Conservation (phyloP, 495 filamentous ascomycete genomes). For the Penicillium egyptiacum region DNA sequence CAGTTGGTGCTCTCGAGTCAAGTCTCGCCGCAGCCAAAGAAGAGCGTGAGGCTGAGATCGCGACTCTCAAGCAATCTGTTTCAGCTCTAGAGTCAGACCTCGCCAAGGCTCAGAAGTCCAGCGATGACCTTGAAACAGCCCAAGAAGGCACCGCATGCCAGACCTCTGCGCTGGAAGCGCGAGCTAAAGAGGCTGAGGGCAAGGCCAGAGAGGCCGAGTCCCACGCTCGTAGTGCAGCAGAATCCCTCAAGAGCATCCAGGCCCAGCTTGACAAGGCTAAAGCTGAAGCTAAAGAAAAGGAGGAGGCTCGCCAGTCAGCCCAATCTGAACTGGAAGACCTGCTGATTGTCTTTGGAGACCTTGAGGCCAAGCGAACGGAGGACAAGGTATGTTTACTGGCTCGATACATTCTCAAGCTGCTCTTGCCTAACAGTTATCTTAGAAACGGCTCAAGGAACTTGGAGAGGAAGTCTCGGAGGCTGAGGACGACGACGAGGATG, state of each 20-base stretch:
- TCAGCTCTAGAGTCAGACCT: slow-evolving; percentile 57
- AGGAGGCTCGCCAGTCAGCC: slow-evolving; percentile 61
- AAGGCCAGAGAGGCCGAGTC: slow-evolving; percentile 51
- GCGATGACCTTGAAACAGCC: slow-evolving; percentile 58
- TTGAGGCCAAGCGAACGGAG: slow-evolving; percentile 78
- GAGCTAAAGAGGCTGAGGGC: slow-evolving; percentile 46
- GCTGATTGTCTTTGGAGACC: slow-evolving; percentile 81
- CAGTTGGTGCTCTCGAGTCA: slow-evolving; percentile 54
- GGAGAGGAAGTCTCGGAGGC: slow-evolving; percentile 75
- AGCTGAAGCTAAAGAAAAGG: slow-evolving; percentile 49
- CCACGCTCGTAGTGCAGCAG: slow-evolving; percentile 22
- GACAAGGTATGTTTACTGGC: slow-evolving; percentile 65
- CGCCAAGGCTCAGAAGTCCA: slow-evolving; percentile 51
- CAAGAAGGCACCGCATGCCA: slow-evolving; percentile 56
- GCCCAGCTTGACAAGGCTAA: slow-evolving; percentile 30
- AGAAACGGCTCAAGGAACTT: slow-evolving; percentile 71
- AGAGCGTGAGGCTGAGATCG: slow-evolving; percentile 59
- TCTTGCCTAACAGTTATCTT: slow-evolving; percentile 24
- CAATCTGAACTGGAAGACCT: slow-evolving; percentile 81
- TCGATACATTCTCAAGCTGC: neutral
- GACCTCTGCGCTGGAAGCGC: slow-evolving; percentile 46
- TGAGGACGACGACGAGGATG: slow-evolving; percentile 69
- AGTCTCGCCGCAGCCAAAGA: slow-evolving; percentile 55
- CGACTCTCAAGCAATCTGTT: slow-evolving; percentile 56
- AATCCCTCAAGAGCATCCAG: slow-evolving; percentile 24